Evolutionary conservation across 805 yeast species (phyloP).

Genomic region (Nakazawaea populi): DNA sequence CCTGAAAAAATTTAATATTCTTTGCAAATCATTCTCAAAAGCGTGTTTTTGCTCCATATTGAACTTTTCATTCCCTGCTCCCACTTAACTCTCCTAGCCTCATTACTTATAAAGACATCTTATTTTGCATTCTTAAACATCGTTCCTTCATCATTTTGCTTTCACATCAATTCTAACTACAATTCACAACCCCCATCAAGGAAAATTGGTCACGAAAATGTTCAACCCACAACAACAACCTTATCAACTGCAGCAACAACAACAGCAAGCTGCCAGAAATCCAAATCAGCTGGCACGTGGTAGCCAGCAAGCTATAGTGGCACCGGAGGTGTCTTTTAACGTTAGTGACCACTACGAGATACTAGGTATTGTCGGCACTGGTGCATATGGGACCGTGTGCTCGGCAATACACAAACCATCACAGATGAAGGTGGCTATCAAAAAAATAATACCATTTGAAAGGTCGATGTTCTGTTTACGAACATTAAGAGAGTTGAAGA

Average conservation of each 20-base stretch:
- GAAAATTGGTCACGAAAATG: background rate
- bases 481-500: conserved; percentile 83
- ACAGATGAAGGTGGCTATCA: conserved; percentile 87
- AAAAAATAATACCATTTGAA: conserved; percentile 89
- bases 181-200: too few species aligned
- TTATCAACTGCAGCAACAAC: background rate
- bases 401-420: conserved; percentile 84
- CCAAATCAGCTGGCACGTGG: background rate
- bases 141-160: too few species aligned
- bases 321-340: conserved; percentile 47
- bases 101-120: too few species aligned
- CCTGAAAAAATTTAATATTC: background rate
- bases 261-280: background rate
- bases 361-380: conserved; percentile 84
- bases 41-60: background rate
- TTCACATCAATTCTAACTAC: too few species aligned
- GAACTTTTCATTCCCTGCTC: too few species aligned
- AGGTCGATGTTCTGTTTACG: conserved; percentile 84
- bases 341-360: conserved; percentile 85
- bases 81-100: too few species aligned
- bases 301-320: background rate
- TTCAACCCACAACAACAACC: background rate
- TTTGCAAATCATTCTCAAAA: background rate
- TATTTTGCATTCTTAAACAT: too few species aligned
- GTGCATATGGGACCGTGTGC: conserved; percentile 94